Conservation (phyloP, 257 asterid species). For the Solanum clarkiae region DNA sequence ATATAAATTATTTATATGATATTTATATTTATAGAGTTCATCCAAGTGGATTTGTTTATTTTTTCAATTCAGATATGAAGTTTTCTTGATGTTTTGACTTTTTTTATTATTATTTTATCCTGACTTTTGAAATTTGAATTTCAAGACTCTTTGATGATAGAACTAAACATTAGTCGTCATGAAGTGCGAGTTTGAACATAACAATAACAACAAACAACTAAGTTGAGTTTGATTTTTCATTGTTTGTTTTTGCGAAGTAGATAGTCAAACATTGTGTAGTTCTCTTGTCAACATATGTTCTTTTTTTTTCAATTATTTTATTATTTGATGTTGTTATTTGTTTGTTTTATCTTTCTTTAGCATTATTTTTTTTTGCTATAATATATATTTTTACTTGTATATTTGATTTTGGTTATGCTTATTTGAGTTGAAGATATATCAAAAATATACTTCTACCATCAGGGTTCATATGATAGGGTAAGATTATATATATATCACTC, state of each 20-base stretch:
- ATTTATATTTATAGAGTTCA: no score
- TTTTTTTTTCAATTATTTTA: background rate
- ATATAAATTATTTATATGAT: no score
- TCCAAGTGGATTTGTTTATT: no score
- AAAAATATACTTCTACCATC: background rate
- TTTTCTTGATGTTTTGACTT: no score
- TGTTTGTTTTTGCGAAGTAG: background rate
- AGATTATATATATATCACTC: background rate
- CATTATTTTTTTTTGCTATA: background rate
- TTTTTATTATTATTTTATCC: no score
- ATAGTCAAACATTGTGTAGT: background rate
- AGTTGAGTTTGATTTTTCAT: no score
- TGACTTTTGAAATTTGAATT: no score
- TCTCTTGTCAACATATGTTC: background rate
- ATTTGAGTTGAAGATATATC: background rate
- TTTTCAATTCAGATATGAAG: no score
- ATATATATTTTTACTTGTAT: background rate
- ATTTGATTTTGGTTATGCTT: background rate
- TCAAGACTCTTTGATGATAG: no score
- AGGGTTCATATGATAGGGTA: background rate
- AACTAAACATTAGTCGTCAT: no score
- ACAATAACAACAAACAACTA: no score
- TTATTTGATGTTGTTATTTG: background rate
- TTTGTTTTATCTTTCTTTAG: background rate
- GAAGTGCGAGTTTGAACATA: no score